Percentiles rank a stretch among this genome's conserved stretches.
Evolutionary conservation across 2,329 filamentous ascomycete species (phyloP).

Genomic region (Harringtonia aguacate): DNA sequence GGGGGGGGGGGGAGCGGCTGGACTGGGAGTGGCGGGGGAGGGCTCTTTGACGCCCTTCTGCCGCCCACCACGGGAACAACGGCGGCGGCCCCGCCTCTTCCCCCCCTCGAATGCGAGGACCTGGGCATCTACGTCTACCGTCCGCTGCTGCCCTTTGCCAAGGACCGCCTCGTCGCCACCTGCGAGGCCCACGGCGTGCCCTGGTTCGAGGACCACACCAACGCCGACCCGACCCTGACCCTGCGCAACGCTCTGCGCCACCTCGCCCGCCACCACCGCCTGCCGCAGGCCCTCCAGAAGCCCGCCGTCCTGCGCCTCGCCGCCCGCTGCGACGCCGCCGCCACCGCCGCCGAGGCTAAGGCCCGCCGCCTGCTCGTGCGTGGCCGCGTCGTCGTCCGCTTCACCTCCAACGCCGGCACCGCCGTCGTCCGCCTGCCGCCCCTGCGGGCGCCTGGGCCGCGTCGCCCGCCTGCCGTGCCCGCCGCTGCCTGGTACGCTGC

Average conservation of each 20-base stretch:
- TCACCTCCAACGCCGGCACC: constrained; percentile 37
- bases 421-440: constrained; percentile 33
- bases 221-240: constrained; percentile 66
- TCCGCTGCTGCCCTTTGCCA: constrained; percentile 60
- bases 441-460: neutral
- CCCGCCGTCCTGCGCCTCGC: constrained; percentile 52
- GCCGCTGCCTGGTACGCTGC: constrained; percentile 11
- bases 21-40: too few species aligned
- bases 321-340: constrained; percentile 33
- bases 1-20: neutral
- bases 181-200: constrained; percentile 55
- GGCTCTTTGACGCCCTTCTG: too few species aligned
- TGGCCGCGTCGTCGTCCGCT: constrained; percentile 33
- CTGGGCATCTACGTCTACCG: constrained; percentile 58
- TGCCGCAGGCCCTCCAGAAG: constrained; percentile 63
- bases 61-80: neutral
- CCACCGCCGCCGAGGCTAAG: constrained; percentile 33
- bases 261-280: constrained; percentile 41
- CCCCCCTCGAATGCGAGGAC: constrained; percentile 35
- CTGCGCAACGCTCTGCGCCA: constrained; percentile 70
- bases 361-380: constrained; percentile 43
- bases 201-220: constrained; percentile 84
- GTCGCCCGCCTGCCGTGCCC: constrained; percentile 2
- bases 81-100: constrained; percentile 6
- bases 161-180: constrained; percentile 62